phyloP scores from a whole-genome alignment of 192 early-diverging fungal species.

The Chytriomyces hyalinus region DNA sequence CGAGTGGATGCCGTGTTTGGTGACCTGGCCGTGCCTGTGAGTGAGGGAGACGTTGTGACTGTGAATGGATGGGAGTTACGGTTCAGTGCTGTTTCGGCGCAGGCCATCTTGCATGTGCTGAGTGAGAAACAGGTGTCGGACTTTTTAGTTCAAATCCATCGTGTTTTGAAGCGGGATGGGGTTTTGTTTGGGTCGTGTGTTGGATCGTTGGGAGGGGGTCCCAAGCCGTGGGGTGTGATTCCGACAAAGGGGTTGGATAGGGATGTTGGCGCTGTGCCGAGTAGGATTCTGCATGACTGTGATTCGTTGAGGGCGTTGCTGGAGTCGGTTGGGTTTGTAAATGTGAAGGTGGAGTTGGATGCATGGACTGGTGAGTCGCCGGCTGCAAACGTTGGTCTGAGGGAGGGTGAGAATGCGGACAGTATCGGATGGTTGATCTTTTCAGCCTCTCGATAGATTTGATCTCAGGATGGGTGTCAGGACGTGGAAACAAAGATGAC shows the following conservation, averaged over 20 bases:
- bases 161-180: neutral
- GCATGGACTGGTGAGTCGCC: neutral
- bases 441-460: neutral
- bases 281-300: neutral
- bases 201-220: neutral
- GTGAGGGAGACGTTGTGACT: neutral
- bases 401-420: neutral
- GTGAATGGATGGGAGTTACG: neutral
- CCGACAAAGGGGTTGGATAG: slow-evolving; percentile 14
- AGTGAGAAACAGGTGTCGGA: neutral
- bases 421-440: slow-evolving; percentile 1
- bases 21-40: slow-evolving; percentile 6
- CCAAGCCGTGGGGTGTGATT: neutral
- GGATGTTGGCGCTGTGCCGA: neutral
- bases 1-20: neutral
- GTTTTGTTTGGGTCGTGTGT: slow-evolving; percentile 14
- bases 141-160: slow-evolving; percentile 4
- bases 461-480: too few species aligned
- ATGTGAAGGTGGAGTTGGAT: slow-evolving; percentile 13
- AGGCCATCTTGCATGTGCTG: slow-evolving; percentile 26
- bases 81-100: slow-evolving; percentile 12
- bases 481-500: too few species aligned
- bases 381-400: neutral
- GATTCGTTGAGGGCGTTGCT: neutral
- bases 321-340: neutral